Evolutionary conservation across 441 rosid genomes (phyloP).

Genomic region (Gossypium trilobum): DNA sequence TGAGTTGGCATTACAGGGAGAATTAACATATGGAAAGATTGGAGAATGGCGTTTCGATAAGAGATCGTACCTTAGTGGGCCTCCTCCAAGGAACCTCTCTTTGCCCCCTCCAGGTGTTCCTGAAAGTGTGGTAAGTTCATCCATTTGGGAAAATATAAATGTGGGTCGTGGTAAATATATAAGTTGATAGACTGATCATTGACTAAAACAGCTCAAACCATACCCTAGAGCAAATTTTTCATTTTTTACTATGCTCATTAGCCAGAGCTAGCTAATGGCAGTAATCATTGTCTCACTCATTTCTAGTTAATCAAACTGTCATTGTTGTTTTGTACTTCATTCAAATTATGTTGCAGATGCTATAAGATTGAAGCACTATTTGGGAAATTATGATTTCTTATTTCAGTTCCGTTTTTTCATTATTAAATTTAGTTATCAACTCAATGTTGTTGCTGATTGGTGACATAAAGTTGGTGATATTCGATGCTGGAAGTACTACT

Average conservation of each 20-base stretch:
- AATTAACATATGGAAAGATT: slow-evolving; percentile 50
- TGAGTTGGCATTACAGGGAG: slow-evolving; percentile 35
- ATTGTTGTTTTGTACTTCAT: neutral
- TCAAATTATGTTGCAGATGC: neutral
- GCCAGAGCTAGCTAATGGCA: neutral
- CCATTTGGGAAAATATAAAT: slow-evolving; percentile 1
- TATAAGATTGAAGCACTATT: too few relatives aligned
- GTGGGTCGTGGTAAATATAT: neutral
- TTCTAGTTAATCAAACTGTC: neutral
- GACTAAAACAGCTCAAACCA: neutral
- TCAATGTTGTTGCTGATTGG: neutral
- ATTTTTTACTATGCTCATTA: neutral
- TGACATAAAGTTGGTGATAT: slow-evolving; percentile 1
- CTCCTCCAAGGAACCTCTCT: slow-evolving; percentile 60
- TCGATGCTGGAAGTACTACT: neutral
- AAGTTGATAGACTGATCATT: neutral
- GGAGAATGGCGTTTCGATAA: slow-evolving; percentile 79
- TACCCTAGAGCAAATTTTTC: neutral
- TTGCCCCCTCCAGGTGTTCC: slow-evolving; percentile 75
- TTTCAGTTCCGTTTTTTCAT: neutral
- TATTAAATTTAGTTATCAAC: neutral
- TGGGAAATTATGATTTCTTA: neutral
- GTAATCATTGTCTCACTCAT: neutral
- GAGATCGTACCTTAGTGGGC: slow-evolving; percentile 54
- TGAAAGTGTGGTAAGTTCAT: slow-evolving; percentile 59